These are phyloP conservation scores for Lachancea cidri DNA, from an alignment of 805 yeast species.

Conservation along the genomic window DNA sequence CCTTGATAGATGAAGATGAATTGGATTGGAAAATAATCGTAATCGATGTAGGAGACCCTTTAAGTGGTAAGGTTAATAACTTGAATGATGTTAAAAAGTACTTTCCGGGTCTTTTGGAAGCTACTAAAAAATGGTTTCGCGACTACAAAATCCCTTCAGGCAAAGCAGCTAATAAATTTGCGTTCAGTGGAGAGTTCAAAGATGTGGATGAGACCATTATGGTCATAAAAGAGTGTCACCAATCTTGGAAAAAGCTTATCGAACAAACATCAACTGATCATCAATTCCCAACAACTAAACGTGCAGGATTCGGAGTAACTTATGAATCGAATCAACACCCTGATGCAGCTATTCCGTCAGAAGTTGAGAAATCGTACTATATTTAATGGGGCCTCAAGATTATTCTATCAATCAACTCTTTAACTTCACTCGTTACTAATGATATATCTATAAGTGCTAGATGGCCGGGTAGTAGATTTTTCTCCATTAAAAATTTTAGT, in stretches of 20 bases:
- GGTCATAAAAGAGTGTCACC: conserved; percentile 58
- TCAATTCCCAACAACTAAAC: conserved; percentile 32
- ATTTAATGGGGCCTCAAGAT: conserved; percentile 8
- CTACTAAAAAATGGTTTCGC: conserved; percentile 75
- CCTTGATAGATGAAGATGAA: conserved; percentile 88
- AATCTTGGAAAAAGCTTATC: conserved; percentile 61
- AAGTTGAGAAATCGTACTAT: conserved; percentile 35
- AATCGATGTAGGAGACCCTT: conserved; percentile 61
- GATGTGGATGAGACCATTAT: conserved; percentile 53
- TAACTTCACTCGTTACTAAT: too few species aligned
- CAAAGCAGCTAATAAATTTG: conserved; percentile 69
- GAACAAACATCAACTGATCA: conserved; percentile 12
- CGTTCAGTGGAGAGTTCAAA: conserved; percentile 64
- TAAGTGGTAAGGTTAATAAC: conserved; percentile 54
- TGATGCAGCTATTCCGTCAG: conserved; percentile 38
- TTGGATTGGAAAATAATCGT: conserved; percentile 90
- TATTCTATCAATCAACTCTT: too few species aligned
- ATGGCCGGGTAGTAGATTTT: background rate
- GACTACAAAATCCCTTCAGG: conserved; percentile 81
- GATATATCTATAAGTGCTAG: too few species aligned
- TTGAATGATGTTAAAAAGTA: conserved; percentile 61
- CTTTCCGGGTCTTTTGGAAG: conserved; percentile 67
- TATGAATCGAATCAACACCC: conserved; percentile 19
- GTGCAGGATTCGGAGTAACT: conserved; percentile 49
- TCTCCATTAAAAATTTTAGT: background rate